Percentiles rank a stretch among this genome's conserved stretches.
Conservation (phyloP, 2,329 filamentous ascomycete genomes). For the Chlorencoelia australis region DNA sequence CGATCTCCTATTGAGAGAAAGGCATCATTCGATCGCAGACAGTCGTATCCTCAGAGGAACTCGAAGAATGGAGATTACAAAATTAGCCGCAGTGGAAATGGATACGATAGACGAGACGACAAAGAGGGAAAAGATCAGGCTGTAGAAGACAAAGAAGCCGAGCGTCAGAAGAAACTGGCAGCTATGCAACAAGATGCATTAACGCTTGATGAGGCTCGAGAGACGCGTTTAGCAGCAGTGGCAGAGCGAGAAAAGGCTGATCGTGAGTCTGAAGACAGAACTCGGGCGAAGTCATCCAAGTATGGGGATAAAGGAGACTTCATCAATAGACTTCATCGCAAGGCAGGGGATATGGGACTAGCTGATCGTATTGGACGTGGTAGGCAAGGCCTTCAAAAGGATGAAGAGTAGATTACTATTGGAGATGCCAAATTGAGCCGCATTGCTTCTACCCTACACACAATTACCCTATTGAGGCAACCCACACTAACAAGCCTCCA, state of each 20-base stretch:
- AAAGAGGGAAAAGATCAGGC: constrained; percentile 4
- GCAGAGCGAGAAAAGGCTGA: constrained; percentile 54
- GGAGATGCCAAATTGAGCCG: no score
- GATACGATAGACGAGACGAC: constrained; percentile 22
- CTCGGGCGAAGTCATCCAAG: constrained; percentile 47
- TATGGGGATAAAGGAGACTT: constrained; percentile 57
- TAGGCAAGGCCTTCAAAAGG: constrained; percentile 35
- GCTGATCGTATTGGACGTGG: constrained; percentile 42
- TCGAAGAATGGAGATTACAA: constrained; percentile 15
- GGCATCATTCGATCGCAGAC: constrained; percentile 26
- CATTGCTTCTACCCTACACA: no score
- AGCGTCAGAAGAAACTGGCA: constrained; percentile 56
- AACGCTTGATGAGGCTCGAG: constrained; percentile 61
- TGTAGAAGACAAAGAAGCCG: constrained; percentile 36
- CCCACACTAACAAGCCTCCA: no score
- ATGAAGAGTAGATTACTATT: constrained; percentile 30
- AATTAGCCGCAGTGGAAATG: constrained; percentile 17
- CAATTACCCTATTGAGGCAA: no score
- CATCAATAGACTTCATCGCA: constrained; percentile 50
- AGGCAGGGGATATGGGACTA: constrained; percentile 42
- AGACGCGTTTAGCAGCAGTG: constrained; percentile 55
- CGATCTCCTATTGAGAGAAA: no score
- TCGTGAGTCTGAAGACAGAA: constrained; percentile 56
- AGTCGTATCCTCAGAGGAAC: constrained; percentile 19
- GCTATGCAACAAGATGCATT: constrained; percentile 64